phyloP scores from a whole-genome alignment of 148 eudicot species.

The Diospyros lotus region DNA sequence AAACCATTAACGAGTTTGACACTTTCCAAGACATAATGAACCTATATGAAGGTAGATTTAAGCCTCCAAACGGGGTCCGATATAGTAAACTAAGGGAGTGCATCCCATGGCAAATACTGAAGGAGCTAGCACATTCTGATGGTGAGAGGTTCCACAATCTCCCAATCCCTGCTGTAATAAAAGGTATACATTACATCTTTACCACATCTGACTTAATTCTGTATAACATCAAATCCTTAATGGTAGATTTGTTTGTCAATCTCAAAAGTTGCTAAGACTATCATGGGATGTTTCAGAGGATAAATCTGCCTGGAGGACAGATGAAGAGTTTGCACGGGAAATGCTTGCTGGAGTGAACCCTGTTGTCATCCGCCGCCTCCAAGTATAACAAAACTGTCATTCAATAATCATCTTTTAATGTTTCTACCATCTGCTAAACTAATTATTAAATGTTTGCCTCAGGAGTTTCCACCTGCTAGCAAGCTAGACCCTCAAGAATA shows the following conservation, averaged over 20 bases:
- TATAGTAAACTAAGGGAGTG: slow-evolving; percentile 36
- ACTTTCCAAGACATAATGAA: slow-evolving; percentile 55
- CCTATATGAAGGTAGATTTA: slow-evolving; percentile 54
- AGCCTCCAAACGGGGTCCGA: slow-evolving; percentile 34
- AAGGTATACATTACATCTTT: slow-evolving; percentile 35
- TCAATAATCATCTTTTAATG: background rate
- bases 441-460: background rate
- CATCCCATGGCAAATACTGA: slow-evolving; percentile 70
- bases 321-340: slow-evolving; percentile 73
- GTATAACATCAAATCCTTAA: no score
- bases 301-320: slow-evolving; percentile 67
- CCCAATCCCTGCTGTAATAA: slow-evolving; percentile 72
- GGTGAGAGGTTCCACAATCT: slow-evolving; percentile 60
- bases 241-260: background rate
- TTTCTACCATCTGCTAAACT: no score
- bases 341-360: slow-evolving; percentile 74
- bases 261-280: background rate
- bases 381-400: slow-evolving; percentile 23
- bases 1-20: slow-evolving; percentile 70
- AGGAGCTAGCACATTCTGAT: slow-evolving; percentile 60
- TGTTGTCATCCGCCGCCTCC: slow-evolving; percentile 10
- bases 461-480: slow-evolving; percentile 62
- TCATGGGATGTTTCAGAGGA: slow-evolving; percentile 29
- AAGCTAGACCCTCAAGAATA: slow-evolving; percentile 53
- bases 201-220: background rate